These are phyloP conservation scores for Globisporangium orthogonon DNA, from an alignment of 352 stramenopile genomes.

Conservation along the genomic window DNA sequence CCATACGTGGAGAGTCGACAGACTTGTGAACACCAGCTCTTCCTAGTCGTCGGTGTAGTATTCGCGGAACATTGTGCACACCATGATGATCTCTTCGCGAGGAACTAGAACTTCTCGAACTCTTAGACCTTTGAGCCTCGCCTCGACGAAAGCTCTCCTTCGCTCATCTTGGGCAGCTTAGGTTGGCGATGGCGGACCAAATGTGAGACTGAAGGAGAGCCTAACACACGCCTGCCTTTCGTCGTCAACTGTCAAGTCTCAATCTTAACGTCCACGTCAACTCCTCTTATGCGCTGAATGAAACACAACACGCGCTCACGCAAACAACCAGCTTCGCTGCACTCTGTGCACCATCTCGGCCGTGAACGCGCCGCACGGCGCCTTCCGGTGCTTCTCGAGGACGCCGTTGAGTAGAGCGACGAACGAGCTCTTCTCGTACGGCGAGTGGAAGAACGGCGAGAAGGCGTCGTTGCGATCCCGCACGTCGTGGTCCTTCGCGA, in stretches of 20 bases:
- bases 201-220: neutral
- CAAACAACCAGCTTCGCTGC: constrained; percentile 53
- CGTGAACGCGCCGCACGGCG: constrained; percentile 30
- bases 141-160: neutral
- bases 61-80: neutral
- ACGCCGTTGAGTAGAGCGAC: constrained; percentile 32
- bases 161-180: neutral
- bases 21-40: neutral
- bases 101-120: neutral
- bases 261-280: neutral
- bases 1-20: neutral
- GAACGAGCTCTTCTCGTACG: constrained; percentile 55
- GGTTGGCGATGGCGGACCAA: neutral
- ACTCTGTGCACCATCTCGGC: constrained; percentile 45
- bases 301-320: constrained; percentile 13
- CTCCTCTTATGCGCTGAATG: neutral
- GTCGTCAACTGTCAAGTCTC: too few species aligned
- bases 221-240: too few species aligned
- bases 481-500: constrained; percentile 32
- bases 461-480: neutral
- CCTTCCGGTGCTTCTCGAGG: constrained; percentile 21
- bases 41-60: neutral
- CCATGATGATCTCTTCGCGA: neutral
- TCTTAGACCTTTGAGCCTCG: too few species aligned
- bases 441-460: constrained; percentile 43